A percentile compares a stretch with the other conserved stretches of the same genome.
phyloP scores from a whole-genome alignment of 2,329 filamentous ascomycete species.

The Stachybotrys echinatus region DNA sequence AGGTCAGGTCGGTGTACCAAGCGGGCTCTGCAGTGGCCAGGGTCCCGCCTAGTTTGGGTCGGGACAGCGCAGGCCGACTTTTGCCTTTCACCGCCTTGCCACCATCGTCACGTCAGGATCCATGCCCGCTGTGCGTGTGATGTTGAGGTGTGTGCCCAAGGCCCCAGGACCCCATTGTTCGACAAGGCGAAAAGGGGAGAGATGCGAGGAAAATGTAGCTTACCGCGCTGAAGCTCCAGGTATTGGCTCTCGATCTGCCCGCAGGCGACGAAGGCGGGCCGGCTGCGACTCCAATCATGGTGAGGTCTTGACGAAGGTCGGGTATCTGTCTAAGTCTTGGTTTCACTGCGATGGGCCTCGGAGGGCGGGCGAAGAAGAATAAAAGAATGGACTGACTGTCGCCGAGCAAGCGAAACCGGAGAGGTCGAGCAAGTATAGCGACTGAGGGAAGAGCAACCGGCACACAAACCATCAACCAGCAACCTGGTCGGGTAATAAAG shows the following conservation, averaged over 20 bases:
- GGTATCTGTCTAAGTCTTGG: no score
- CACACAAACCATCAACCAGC: no score
- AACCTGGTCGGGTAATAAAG: no score
- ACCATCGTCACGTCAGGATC: not conserved
- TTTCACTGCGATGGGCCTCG: no score
- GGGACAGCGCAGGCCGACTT: not conserved
- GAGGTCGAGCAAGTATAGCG: no score
- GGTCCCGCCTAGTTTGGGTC: not conserved
- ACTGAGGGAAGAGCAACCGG: no score
- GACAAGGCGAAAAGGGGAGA: not conserved
- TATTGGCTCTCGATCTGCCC: slow-evolving; percentile 27
- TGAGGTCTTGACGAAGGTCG: slow-evolving; percentile 3
- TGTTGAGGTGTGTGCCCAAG: not conserved
- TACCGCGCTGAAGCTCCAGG: slow-evolving; percentile 37
- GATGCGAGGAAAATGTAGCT: slow-evolving; percentile 6
- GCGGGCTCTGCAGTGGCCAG: not conserved
- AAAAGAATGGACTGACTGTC: slow-evolving; percentile 1
- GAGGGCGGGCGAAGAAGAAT: not conserved
- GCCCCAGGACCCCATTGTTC: not conserved
- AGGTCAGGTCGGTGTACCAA: not conserved
- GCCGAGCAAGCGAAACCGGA: no score
- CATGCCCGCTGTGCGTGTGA: not conserved
- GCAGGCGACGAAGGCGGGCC: slow-evolving; percentile 24
- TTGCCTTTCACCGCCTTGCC: not conserved
- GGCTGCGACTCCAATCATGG: slow-evolving; percentile 28